Evolutionary conservation across 441 rosid species (phyloP).

Genomic region (Erodium moschatum): DNA sequence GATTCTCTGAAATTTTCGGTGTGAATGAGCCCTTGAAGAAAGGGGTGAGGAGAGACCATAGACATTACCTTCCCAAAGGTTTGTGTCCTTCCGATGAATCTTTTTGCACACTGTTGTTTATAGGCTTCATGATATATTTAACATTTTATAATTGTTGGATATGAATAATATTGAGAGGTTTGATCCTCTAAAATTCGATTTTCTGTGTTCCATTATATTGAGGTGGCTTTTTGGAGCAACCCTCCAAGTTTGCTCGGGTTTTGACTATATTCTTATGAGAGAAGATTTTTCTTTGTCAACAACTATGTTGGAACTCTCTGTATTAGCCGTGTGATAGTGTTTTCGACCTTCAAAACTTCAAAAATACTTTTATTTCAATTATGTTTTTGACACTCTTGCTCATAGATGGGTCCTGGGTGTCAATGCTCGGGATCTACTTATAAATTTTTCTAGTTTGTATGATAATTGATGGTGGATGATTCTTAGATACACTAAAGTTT

Average conservation of each 20-base stretch:
- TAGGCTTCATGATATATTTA: conserved; percentile 4
- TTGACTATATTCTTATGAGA: neutral
- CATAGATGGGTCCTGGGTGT: neutral
- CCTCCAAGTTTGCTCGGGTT: neutral
- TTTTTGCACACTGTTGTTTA: neutral
- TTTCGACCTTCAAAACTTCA: too few relatives aligned
- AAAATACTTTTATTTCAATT: too few relatives aligned
- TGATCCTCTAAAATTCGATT: too few relatives aligned
- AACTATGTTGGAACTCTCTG: too few relatives aligned
- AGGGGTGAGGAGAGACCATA: conserved; percentile 52
- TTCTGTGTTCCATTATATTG: too few relatives aligned
- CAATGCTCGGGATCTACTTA: neutral
- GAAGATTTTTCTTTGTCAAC: neutral
- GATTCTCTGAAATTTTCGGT: conserved; percentile 93
- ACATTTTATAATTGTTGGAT: neutral
- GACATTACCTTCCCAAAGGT: conserved; percentile 57
- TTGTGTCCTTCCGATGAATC: conserved; percentile 13
- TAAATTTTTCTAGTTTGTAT: neutral
- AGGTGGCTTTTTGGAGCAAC: too few relatives aligned
- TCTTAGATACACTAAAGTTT: too few relatives aligned
- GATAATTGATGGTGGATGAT: neutral
- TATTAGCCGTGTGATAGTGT: too few relatives aligned
- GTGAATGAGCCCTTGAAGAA: conserved; percentile 68
- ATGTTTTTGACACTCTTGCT: too few relatives aligned
- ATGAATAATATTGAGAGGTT: neutral